Conservation (phyloP, 2,329 filamentous ascomycete species). For the Fusarium longipes region DNA sequence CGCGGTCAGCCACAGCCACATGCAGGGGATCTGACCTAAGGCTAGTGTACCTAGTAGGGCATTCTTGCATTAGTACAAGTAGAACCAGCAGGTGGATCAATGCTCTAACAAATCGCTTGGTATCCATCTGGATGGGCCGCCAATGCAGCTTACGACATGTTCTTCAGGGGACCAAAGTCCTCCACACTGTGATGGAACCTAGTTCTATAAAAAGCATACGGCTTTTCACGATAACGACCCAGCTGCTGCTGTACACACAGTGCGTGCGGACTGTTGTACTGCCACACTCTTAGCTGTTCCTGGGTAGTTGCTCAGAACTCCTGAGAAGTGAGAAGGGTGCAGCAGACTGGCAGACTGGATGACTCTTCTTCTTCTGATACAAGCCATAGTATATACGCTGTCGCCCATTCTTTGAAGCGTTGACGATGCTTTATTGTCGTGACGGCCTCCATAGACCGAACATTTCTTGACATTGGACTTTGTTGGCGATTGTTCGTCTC, state of each 20-base stretch:
- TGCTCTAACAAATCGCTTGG: no score
- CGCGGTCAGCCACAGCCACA: conserved; percentile 46
- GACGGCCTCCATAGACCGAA: conserved; percentile 6
- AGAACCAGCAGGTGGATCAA: no score
- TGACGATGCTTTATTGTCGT: conserved; percentile 38
- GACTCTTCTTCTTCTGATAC: conserved; percentile 27
- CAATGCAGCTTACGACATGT: conserved; percentile 30
- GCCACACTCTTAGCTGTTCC: conserved; percentile 25
- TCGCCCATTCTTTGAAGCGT: conserved; percentile 12
- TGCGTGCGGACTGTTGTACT: conserved; percentile 20
- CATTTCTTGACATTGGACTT: conserved; percentile 41
- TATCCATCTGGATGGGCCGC: no score
- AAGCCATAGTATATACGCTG: conserved; percentile 26
- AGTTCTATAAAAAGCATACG: conserved; percentile 42
- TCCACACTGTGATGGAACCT: conserved; percentile 40
- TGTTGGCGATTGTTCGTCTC: conserved; percentile 34
- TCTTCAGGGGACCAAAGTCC: conserved; percentile 23
- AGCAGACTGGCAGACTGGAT: conserved; percentile 21
- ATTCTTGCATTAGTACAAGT: no score
- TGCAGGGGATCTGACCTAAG: conserved; percentile 6
- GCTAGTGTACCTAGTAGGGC: no score
- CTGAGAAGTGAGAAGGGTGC: conserved; percentile 36
- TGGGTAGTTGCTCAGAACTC: conserved; percentile 34
- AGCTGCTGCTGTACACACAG: conserved; percentile 32
- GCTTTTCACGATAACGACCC: conserved; percentile 1